These are phyloP conservation scores for Spizellomyces sp. DNA, from an alignment of 192 early-diverging fungal species.

Conservation along the genomic window DNA sequence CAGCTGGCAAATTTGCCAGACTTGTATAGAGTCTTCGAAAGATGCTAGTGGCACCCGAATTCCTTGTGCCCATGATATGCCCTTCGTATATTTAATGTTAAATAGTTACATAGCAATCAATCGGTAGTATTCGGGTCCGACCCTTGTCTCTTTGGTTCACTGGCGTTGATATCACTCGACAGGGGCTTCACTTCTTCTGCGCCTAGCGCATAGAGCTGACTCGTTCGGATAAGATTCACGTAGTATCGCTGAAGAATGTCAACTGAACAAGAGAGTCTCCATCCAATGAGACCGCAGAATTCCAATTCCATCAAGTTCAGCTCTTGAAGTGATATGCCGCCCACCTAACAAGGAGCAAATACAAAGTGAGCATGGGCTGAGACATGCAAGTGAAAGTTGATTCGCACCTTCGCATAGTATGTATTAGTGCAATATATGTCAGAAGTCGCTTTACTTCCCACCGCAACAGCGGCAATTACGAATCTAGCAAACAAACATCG, in stretches of 20 bases:
- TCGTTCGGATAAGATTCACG: conserved; percentile 79
- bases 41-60: conserved; percentile 62
- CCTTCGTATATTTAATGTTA: too few species aligned
- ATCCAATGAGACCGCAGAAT: conserved; percentile 77
- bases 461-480: conserved; percentile 80
- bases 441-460: conserved; percentile 81
- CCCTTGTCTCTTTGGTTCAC: too few species aligned
- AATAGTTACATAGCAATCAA: too few species aligned
- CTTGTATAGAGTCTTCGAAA: conserved; percentile 94
- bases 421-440: conserved; percentile 94
- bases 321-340: conserved; percentile 90
- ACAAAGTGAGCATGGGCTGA: not conserved
- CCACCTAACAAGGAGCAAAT: conserved; percentile 75
- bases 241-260: conserved; percentile 83
- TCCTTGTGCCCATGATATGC: too few species aligned
- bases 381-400: conserved; percentile 45
- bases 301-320: conserved; percentile 92
- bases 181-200: not conserved
- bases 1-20: conserved; percentile 84
- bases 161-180: too few species aligned
- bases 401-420: conserved; percentile 88
- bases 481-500: conserved; percentile 49
- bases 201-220: conserved; percentile 49
- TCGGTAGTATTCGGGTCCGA: too few species aligned
- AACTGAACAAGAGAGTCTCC: conserved; percentile 74